Conservation (phyloP, 768 basidiomycete species). For the Pulveroboletus sp. region DNA sequence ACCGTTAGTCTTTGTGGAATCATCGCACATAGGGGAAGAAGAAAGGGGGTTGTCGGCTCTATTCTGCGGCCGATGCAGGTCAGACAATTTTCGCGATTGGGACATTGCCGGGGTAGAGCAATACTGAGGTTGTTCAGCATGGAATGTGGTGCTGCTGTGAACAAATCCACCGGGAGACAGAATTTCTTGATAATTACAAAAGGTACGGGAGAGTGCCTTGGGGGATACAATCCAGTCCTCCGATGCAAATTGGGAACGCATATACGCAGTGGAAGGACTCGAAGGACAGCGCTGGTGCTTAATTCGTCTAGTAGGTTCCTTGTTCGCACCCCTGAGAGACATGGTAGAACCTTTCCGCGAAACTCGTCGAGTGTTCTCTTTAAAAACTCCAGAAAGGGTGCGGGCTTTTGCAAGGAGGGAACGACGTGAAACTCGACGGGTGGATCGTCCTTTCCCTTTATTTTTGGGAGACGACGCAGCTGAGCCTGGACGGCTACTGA, state of each 20-base stretch:
- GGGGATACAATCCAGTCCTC: constrained; percentile 14
- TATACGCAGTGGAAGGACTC: constrained; percentile 24
- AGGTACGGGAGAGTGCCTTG: constrained; percentile 2
- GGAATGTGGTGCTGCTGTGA: constrained; percentile 15
- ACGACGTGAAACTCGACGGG: constrained; percentile 14
- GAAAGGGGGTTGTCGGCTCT: background rate
- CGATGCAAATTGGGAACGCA: constrained; percentile 17
- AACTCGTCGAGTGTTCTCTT: constrained; percentile 14
- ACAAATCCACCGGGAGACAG: constrained; percentile 1
- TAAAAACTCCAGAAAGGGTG: constrained; percentile 32
- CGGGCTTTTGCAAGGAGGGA: constrained; percentile 34
- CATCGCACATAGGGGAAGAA: background rate
- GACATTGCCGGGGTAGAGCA: constrained; percentile 24
- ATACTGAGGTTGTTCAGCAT: constrained; percentile 19
- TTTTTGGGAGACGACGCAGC: constrained; percentile 33
- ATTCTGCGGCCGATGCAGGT: background rate
- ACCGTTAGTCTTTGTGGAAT: background rate
- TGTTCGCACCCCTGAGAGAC: constrained; percentile 15
- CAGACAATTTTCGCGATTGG: constrained; percentile 1
- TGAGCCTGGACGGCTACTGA: constrained; percentile 42
- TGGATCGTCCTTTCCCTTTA: constrained; percentile 9
- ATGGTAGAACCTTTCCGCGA: constrained; percentile 15
- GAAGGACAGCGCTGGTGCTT: constrained; percentile 19
- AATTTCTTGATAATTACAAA: background rate
- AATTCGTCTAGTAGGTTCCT: constrained; percentile 7